Evolutionary conservation across 2,329 filamentous ascomycete species (phyloP), one percentile per base, ranked within the genome.

Genomic region (Phaeosphaeria sp.): DNA sequence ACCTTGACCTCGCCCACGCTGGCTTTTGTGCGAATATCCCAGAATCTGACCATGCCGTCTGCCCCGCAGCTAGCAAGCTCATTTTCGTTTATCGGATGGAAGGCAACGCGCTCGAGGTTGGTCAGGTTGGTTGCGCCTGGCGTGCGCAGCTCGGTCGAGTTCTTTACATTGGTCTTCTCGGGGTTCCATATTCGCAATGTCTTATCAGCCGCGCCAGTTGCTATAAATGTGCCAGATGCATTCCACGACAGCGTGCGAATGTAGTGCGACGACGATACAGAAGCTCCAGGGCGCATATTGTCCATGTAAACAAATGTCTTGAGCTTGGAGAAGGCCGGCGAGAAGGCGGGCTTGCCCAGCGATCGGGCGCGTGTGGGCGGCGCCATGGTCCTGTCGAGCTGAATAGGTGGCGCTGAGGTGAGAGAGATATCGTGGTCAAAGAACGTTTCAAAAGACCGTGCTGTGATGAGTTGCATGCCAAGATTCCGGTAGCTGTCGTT

Each of bases 241-340:
- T 94, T 97, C 94, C 94, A 98, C 41, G 91, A 89, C 64, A 98
- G 89, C 1, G 90, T 89, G 42, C 91, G 88, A 55, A 96, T 72
- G 58, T 66, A 75, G 52, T 77, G 76, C 39, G 67, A 66, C 13
- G 69, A 66, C 7, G 74, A 71, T 13, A 74, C 68, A 9, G 70
- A 68, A 7, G 70, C 71, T 6, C 69, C 68, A 0, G 74, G 69
- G n/a, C 75, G 72, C 18, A 65, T 63, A 41, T 71, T 71, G 63
- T 82, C 80, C 59, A 71, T 70, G 78, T 95, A 95, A 18, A 85
- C 83, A 67, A 91, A 88, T 21, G 88, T 90, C 74, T 90, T 90
- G 46, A 91, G 82, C 30, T 82, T 83, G 21, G 83, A 82, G 75
- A 96, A 92, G 60, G 89, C 84, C 39, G 79, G 76, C 2, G 88